Evolutionary conservation across 2,329 filamentous ascomycete genomes (phyloP).

Genomic region (Ascochyta lentis): DNA sequence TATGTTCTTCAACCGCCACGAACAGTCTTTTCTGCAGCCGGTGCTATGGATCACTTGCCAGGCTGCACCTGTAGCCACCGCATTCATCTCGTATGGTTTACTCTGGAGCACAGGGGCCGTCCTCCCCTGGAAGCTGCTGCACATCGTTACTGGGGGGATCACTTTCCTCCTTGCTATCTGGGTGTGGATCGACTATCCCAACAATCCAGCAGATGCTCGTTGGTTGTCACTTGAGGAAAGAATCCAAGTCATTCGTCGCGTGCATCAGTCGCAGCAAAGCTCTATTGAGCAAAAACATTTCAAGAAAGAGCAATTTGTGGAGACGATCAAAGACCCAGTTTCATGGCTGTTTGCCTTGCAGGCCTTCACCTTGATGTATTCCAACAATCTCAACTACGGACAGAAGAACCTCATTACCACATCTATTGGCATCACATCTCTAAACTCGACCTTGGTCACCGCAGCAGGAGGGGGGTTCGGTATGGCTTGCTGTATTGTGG

Average conservation of each 20-base stretch:
- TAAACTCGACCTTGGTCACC: too few species aligned
- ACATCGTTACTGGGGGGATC: too few species aligned
- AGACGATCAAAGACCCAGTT: slow-evolving; percentile 1
- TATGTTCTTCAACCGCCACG: slow-evolving; percentile 5
- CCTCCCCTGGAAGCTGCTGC: too few species aligned
- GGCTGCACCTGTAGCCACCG: neutral
- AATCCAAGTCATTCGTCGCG: neutral
- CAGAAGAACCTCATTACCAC: neutral
- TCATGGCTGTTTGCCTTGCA: neutral
- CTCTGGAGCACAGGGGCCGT: too few species aligned
- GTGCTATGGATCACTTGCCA: slow-evolving; percentile 1
- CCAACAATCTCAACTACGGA: neutral
- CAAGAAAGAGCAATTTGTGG: slow-evolving; percentile 1
- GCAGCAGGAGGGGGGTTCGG: too few species aligned
- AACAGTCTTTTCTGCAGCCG: neutral
- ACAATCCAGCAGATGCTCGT: neutral
- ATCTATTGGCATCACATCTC: too few species aligned
- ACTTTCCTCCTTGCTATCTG: too few species aligned
- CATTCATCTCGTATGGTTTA: neutral
- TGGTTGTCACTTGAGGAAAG: neutral
- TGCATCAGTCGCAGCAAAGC: slow-evolving; percentile 1
- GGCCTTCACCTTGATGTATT: neutral
- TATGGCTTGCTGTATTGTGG: too few species aligned
- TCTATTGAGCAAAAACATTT: slow-evolving; percentile 5
- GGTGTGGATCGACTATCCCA: neutral